A percentile compares a stretch with the other conserved stretches of the same genome.
Conservation (phyloP, 257 asterid genomes). For the Buddleja alternifolia region DNA sequence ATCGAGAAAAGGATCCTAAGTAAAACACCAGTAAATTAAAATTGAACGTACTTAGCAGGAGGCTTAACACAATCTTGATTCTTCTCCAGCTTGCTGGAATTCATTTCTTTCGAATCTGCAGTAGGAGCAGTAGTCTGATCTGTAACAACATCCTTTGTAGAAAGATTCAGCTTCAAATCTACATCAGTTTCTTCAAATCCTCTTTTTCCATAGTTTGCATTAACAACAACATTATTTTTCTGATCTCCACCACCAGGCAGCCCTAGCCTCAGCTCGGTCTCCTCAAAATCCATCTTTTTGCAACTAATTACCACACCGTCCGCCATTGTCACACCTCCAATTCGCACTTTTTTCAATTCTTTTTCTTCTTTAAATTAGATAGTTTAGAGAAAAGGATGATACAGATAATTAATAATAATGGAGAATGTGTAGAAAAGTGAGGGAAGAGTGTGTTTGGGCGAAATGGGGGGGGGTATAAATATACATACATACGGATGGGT, state of each 20-base stretch:
- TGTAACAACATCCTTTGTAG: constrained; percentile 36
- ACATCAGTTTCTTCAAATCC: constrained; percentile 44
- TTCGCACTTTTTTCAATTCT: neutral
- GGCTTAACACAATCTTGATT: constrained; percentile 50
- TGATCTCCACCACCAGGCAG: constrained; percentile 52
- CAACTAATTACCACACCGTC: constrained; percentile 24
- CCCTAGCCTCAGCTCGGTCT: constrained; percentile 68
- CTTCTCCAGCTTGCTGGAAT: constrained; percentile 26
- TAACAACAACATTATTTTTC: constrained; percentile 4
- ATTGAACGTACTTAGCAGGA: constrained; percentile 56
- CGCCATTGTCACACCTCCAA: constrained; percentile 33
- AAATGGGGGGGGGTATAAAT: constrained; percentile 35
- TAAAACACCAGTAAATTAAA: neutral
- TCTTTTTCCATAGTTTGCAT: constrained; percentile 56
- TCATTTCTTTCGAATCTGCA: constrained; percentile 16
- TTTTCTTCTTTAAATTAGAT: neutral
- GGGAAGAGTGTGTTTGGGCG: constrained; percentile 35
- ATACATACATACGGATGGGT: constrained; percentile 26
- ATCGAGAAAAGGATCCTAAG: neutral
- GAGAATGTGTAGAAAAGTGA: constrained; percentile 22
- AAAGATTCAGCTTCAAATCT: constrained; percentile 74
- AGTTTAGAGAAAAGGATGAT: neutral
- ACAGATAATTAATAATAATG: neutral
- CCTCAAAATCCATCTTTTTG: constrained; percentile 38
- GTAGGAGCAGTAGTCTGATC: constrained; percentile 13